These are phyloP conservation scores for Helotiales sp. DNA, from an alignment of 2,329 filamentous ascomycete genomes.

Conservation along the genomic window DNA sequence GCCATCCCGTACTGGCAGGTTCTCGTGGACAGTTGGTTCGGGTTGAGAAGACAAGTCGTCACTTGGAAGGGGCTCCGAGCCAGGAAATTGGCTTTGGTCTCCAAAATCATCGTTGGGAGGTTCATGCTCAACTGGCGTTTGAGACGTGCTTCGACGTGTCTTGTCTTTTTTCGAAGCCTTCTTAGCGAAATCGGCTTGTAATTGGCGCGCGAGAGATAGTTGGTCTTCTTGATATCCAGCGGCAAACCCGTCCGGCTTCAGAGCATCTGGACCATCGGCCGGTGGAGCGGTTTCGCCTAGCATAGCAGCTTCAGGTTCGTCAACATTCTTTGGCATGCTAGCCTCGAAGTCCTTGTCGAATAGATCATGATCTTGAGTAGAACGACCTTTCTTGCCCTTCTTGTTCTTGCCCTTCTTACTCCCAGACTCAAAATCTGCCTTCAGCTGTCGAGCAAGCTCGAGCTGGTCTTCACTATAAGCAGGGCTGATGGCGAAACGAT, in stretches of 20 bases:
- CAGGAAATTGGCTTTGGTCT: constrained; percentile 15
- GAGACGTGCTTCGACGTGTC: constrained; percentile 35
- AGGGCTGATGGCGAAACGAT: constrained; percentile 16
- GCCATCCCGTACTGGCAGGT: constrained; percentile 23
- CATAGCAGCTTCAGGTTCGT: constrained; percentile 1
- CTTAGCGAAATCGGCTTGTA: constrained; percentile 37
- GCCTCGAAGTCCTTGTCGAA: constrained; percentile 6
- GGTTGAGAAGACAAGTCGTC: constrained; percentile 12
- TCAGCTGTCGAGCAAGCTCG: constrained; percentile 38
- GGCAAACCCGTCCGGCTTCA: constrained; percentile 29
- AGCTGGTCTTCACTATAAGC: constrained; percentile 39
- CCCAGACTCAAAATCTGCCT: constrained; percentile 35
- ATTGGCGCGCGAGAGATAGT: constrained; percentile 38
- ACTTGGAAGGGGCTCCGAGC: constrained; percentile 15
- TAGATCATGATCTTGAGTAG: constrained; percentile 26
- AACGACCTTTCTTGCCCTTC: constrained; percentile 36
- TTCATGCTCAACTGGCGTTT: constrained; percentile 32
- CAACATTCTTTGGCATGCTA: not conserved
- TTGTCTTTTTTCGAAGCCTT: constrained; percentile 46
- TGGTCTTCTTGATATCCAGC: constrained; percentile 38
- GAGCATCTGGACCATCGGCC: constrained; percentile 7
- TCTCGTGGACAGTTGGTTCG: constrained; percentile 13
- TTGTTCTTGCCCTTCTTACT: constrained; percentile 41
- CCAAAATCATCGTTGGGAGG: constrained; percentile 31
- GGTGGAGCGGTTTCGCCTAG: not conserved